Evolutionary conservation across 805 yeast species (phyloP).

Genomic region (Nakazawaea sp.): DNA sequence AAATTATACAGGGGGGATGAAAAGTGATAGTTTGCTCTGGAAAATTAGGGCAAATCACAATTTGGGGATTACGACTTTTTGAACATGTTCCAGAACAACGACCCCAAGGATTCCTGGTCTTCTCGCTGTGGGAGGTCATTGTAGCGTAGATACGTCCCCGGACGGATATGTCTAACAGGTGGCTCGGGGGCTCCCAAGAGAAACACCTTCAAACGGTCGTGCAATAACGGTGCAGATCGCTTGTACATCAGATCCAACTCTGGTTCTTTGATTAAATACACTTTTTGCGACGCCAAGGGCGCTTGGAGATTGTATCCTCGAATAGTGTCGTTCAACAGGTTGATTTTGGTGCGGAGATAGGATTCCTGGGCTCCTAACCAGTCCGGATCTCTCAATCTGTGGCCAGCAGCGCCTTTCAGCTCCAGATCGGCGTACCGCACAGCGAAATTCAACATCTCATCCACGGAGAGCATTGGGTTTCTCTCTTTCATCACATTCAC

Average conservation of each 20-base stretch:
- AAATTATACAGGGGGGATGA: neutral
- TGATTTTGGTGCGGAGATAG: slow-evolving; percentile 28
- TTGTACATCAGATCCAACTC: slow-evolving; percentile 36
- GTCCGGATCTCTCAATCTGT: slow-evolving; percentile 16
- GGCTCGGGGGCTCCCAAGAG: slow-evolving; percentile 10
- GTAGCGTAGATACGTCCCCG: slow-evolving; percentile 11
- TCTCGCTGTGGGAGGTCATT: slow-evolving; percentile 15
- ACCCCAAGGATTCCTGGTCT: slow-evolving; percentile 22
- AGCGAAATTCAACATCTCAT: slow-evolving; percentile 14
- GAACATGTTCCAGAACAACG: slow-evolving; percentile 20
- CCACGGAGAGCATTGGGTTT: slow-evolving; percentile 15
- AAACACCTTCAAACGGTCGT: slow-evolving; percentile 16
- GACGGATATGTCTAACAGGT: slow-evolving; percentile 15
- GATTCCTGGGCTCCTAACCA: slow-evolving; percentile 31
- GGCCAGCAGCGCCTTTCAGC: slow-evolving; percentile 7
- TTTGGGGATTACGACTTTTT: slow-evolving; percentile 8
- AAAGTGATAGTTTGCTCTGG: neutral
- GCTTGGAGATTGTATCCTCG: slow-evolving; percentile 61
- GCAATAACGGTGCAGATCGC: slow-evolving; percentile 23
- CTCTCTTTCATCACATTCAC: slow-evolving; percentile 22
- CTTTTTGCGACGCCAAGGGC: slow-evolving; percentile 50
- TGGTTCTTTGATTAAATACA: slow-evolving; percentile 37
- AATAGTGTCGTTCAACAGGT: slow-evolving; percentile 37
- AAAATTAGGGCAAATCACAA: neutral
- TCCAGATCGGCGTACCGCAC: slow-evolving; percentile 17